Base-by-base conservation (phyloP, 345 rosid species). In the Eucalyptus marginata region DNA sequence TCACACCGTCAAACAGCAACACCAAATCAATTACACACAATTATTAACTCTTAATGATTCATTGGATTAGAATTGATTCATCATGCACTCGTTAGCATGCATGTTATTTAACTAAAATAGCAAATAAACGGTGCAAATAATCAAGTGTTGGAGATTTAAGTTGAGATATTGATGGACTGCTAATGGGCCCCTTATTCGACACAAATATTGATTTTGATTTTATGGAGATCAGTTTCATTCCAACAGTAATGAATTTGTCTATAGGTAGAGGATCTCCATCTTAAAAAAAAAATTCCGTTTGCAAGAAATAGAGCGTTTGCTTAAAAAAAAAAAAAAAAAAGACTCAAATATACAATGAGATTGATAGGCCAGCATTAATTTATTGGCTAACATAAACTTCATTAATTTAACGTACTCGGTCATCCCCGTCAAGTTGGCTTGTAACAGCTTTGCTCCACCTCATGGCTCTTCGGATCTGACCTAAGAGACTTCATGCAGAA, bases 271-370 rank as follows among this genome's bases (percentile, higher is more conserved):
- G 36, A n/a, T 64, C 76, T 64, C 76, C 76, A 64, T 64, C 71
- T 20, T 54, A 0, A 50, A 7, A n/a, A 13, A 64, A 64, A 16
- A 64, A 1, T 29, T n/a, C 76, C 76, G 15, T 64, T 64, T 64
- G 36, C 36, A 14, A 64, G 36, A 64, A 64, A n/a, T n/a, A n/a
- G 36, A 15, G 36, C 14, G 18, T 14, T 50, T 50, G 54, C 54
- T 16, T 50, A 2, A 15, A n/a, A 13, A 64, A 6, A 4, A 4
- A 62, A 27, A 14, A 15, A 14, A 14, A 13, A 0, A 4, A 31
- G 40, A 66, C 6, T 66, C 22, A 15, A 16, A 29, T 29, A 29
- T 25, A 62, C 17, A 13, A 29, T 62, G 68, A 62, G 33, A 62
- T 29, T 62, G 8, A 62, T 62, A 24, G 71, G 31, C 71, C 71